Conservation (phyloP, 768 basidiomycete genomes). For the Amanita pallidorosea region DNA sequence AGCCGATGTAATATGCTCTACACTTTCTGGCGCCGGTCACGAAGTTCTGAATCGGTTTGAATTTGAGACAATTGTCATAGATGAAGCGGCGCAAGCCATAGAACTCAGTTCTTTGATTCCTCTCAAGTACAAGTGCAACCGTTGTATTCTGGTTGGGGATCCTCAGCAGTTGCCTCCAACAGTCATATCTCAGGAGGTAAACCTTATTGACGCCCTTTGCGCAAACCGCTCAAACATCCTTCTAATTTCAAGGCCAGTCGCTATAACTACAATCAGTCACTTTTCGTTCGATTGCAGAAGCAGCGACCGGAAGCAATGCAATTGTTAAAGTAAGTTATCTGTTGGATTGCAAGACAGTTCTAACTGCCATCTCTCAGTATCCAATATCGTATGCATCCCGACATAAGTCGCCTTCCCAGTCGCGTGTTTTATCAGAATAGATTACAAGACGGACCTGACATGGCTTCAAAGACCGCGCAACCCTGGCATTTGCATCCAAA, state of each 20-base stretch:
- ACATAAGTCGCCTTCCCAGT: conserved; percentile 86
- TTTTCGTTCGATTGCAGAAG: conserved; percentile 87
- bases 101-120: conserved; percentile 94
- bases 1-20: conserved; percentile 91
- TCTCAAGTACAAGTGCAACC: conserved; percentile 72
- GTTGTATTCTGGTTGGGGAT: conserved; percentile 93
- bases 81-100: conserved; percentile 95
- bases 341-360: background rate
- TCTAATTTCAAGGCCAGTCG: conserved; percentile 39
- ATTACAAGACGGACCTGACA: conserved; percentile 79
- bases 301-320: conserved; percentile 77
- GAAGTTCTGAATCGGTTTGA: conserved; percentile 74
- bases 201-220: conserved; percentile 6
- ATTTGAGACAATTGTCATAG: conserved; percentile 94
- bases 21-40: conserved; percentile 88
- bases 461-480: conserved; percentile 72
- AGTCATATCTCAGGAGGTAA: conserved; percentile 35
- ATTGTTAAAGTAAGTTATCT: conserved; percentile 59
- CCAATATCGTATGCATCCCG: conserved; percentile 99
- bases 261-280: conserved; percentile 77
- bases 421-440: conserved; percentile 75
- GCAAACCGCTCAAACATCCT: conserved; percentile 2
- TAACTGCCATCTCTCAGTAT: conserved; percentile 43
- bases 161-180: conserved; percentile 97
- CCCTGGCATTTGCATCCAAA: conserved; percentile 76